Evolutionary conservation across 2,329 filamentous ascomycete genomes (phyloP).

Genomic region (Aspergillus hiratsukae): DNA sequence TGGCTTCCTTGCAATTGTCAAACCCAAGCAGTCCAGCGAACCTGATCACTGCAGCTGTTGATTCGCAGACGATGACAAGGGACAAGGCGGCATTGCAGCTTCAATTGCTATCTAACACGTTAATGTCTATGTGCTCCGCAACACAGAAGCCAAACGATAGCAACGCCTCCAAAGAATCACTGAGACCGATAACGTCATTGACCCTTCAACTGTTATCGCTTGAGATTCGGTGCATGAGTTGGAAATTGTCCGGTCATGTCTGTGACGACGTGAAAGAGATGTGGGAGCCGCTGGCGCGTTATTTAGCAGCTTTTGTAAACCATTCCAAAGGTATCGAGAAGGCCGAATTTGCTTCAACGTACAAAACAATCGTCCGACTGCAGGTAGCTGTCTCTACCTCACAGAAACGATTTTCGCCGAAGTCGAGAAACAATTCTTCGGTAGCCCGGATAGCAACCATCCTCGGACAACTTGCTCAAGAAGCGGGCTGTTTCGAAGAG

Average conservation of each 20-base stretch:
- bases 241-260: conserved; percentile 40
- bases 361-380: conserved; percentile 33
- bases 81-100: conserved; percentile 43
- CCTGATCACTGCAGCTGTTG: conserved; percentile 35
- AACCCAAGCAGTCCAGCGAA: conserved; percentile 36
- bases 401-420: conserved; percentile 21
- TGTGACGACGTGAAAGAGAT: conserved; percentile 41
- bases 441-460: conserved; percentile 31
- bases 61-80: conserved; percentile 29
- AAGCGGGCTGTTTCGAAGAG: conserved; percentile 36
- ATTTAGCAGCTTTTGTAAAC: conserved; percentile 33
- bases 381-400: conserved; percentile 26
- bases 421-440: conserved; percentile 19
- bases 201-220: conserved; percentile 40
- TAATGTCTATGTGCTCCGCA: conserved; percentile 32
- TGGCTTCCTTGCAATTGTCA: conserved; percentile 27
- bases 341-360: conserved; percentile 33
- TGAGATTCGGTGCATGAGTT: conserved; percentile 39
- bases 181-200: conserved; percentile 29
- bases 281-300: conserved; percentile 40
- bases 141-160: conserved; percentile 14
- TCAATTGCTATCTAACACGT: conserved; percentile 39
- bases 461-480: conserved; percentile 38
- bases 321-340: conserved; percentile 32
- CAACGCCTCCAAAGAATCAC: conserved; percentile 15